Conservation (phyloP, 495 filamentous ascomycete genomes). For the Paragyromitra xinjiangensis region DNA sequence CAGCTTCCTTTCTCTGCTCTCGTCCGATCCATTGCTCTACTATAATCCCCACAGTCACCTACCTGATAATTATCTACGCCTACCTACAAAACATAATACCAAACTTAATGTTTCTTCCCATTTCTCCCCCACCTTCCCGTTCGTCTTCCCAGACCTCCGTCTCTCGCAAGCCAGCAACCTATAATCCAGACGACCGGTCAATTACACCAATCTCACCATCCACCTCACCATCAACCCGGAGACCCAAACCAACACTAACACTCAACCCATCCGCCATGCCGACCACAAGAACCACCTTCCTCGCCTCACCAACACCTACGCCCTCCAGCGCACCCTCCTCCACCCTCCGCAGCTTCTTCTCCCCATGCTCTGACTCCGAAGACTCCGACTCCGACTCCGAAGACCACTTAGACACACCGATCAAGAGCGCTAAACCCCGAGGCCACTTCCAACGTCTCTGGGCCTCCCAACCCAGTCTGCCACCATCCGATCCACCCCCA, state of each 20-base stretch:
- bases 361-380: slow-evolving; percentile 37
- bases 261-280: slow-evolving; percentile 2
- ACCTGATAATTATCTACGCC: neutral
- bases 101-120: slow-evolving; percentile 34
- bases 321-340: slow-evolving; percentile 2
- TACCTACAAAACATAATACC: neutral
- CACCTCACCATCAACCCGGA: neutral
- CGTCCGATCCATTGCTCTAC: neutral
- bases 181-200: neutral
- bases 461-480: slow-evolving; percentile 40
- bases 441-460: slow-evolving; percentile 43
- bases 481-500: slow-evolving; percentile 26
- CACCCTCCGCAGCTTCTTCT: slow-evolving; percentile 41
- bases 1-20: slow-evolving; percentile 7
- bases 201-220: slow-evolving; percentile 21
- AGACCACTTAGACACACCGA: slow-evolving; percentile 2
- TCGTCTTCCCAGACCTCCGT: slow-evolving; percentile 41
- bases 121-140: slow-evolving; percentile 41
- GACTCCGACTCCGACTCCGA: slow-evolving; percentile 3
- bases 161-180: slow-evolving; percentile 21
- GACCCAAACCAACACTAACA: slow-evolving; percentile 10
- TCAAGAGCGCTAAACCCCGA: slow-evolving; percentile 7
- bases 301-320: slow-evolving; percentile 17
- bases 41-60: neutral
- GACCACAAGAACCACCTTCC: neutral